Conservation (phyloP, 352 stramenopile species). For the Pythium aristosporum region DNA sequence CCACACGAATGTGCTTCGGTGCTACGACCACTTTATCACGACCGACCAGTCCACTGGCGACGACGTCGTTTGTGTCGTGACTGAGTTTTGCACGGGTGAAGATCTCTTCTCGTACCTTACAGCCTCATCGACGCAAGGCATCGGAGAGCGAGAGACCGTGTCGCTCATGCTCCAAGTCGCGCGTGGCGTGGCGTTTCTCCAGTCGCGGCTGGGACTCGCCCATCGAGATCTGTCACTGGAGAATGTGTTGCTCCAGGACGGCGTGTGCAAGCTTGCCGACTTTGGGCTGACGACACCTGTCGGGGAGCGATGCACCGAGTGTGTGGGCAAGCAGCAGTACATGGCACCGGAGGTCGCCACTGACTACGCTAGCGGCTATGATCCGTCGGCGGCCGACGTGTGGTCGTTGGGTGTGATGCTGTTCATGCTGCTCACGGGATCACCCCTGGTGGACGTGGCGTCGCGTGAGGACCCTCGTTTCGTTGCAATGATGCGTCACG, state of each 20-base stretch:
- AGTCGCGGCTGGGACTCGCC: slow-evolving; percentile 13
- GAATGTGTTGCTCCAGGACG: slow-evolving; percentile 26
- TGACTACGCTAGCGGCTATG: no score
- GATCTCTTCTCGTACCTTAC: slow-evolving; percentile 11
- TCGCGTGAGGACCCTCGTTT: no score
- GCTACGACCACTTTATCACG: slow-evolving; percentile 26
- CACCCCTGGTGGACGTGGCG: no score
- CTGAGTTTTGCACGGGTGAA: neutral
- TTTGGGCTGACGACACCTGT: slow-evolving; percentile 9
- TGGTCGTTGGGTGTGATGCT: no score
- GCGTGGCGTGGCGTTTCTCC: slow-evolving; percentile 8
- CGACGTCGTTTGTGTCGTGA: slow-evolving; percentile 22
- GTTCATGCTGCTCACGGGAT: no score
- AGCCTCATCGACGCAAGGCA: neutral
- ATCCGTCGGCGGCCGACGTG: no score
- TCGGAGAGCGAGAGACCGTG: neutral
- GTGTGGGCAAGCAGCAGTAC: no score
- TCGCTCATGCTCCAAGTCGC: slow-evolving; percentile 4
- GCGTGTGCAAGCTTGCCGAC: slow-evolving; percentile 25
- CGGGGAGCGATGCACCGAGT: no score
- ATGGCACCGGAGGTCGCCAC: no score
- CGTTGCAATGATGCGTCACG: no score
- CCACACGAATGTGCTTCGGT: slow-evolving; percentile 24
- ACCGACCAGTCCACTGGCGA: slow-evolving; percentile 1
- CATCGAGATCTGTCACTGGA: slow-evolving; percentile 30